Conservation (phyloP, 192 early-diverging fungal species). For the Gigaspora rosea region DNA sequence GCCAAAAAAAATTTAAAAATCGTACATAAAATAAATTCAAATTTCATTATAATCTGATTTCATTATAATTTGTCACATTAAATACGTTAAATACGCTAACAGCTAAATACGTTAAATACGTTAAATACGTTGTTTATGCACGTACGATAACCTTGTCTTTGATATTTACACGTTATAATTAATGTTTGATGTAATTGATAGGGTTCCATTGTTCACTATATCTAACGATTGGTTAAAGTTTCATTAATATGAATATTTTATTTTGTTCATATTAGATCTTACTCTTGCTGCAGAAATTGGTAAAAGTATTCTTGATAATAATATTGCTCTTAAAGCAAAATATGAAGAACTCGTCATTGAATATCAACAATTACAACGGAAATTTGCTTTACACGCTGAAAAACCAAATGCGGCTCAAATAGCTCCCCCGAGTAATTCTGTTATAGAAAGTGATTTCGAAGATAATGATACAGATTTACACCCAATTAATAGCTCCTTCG, state of each 20-base stretch:
- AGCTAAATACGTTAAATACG: background rate
- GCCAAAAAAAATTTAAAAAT: too few relatives aligned
- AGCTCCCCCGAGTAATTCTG: conserved; percentile 11
- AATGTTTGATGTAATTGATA: too few relatives aligned
- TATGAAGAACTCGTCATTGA: conserved; percentile 41
- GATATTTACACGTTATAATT: too few relatives aligned
- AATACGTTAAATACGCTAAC: background rate
- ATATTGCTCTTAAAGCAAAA: conserved; percentile 42
- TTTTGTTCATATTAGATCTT: conserved; percentile 37
- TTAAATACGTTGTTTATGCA: background rate
- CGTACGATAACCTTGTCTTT: background rate
- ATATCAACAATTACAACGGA: conserved; percentile 24
- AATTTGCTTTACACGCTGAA: background rate
- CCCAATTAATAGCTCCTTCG: background rate
- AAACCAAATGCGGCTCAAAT: background rate
- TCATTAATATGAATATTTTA: background rate
- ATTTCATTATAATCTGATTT: too few relatives aligned
- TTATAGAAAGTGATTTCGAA: conserved; percentile 8
- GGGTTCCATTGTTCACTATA: too few relatives aligned
- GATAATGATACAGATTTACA: conserved; percentile 27
- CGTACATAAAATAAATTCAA: too few relatives aligned
- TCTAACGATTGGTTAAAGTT: background rate
- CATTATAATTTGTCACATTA: too few relatives aligned
- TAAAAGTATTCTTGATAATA: conserved; percentile 50
- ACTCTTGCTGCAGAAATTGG: conserved; percentile 49